Base-by-base conservation (phyloP, 495 filamentous ascomycete genomes). In the Achaetomiella virescens region DNA sequence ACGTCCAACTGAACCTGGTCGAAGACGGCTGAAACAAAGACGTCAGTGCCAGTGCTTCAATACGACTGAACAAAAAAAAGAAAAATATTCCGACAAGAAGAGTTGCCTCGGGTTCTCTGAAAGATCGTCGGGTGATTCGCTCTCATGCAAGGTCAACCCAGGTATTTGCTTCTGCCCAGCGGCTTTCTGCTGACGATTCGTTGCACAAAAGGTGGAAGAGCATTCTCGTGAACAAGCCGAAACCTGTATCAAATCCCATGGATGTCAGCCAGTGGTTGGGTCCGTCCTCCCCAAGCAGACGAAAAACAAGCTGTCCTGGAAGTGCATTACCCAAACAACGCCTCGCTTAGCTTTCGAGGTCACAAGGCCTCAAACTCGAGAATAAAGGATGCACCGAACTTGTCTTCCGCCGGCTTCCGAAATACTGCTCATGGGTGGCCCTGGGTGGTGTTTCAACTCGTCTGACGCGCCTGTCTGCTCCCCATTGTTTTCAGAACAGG, bases 221-320 rank as follows among this genome's bases (percentile, higher is more conserved):
- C 25, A 41, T 52, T 31, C 27, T 31, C 27, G 27, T 31, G 27
- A 9, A 48, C 48, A 40, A 17, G 50, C 35, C 50, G 42, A 50
- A 49, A 50, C 44, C 27, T 35, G 56, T 49, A 59, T 54, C 56
- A 59, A 48, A 58, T 24, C n/a, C 52, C 21, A 22, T 15, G 18
- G 15, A 8, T 17, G n/a, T 33, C 15, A 24, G 22, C 12, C 37
- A 14, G 33, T 17, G 31, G 35, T 45, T 51, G 29, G 51, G 12
- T 33, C 15, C 44, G 21, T 21, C 22, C 9, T 17, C 20, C 14
- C 5, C 18, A 21, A n/a, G n/a, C n/a, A n/a, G n/a, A n/a, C n/a
- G n/a, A n/a, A n/a, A n/a, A n/a, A n/a, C 27, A 31, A 5, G 27
- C 27, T 31, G 27, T 31, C 27, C 4, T 31, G 27, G 27, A 31